Conservation (phyloP, 495 filamentous ascomycete species). For the Penicillium antarcticum region DNA sequence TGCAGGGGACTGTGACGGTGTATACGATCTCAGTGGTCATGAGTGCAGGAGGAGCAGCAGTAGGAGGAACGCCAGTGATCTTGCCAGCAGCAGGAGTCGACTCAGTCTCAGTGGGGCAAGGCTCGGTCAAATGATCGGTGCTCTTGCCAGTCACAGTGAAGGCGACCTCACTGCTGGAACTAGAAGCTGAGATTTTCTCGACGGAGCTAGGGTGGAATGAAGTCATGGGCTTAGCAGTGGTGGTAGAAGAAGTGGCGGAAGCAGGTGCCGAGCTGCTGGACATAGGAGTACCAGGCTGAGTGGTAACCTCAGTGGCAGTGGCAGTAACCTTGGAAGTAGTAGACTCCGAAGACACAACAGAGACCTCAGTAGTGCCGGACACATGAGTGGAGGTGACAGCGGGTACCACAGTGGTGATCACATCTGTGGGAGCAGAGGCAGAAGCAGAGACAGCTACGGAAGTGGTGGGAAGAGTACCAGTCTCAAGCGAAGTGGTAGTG, state of each 20-base stretch:
- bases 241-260: background rate
- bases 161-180: too few species aligned
- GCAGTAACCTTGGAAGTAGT: background rate
- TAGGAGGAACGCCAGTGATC: too few species aligned
- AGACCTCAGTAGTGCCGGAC: background rate
- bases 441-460: background rate
- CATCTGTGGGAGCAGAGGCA: background rate
- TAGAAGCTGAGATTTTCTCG: too few species aligned
- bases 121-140: too few species aligned
- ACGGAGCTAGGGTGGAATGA: background rate
- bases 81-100: too few species aligned
- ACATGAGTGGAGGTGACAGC: background rate
- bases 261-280: background rate
- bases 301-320: background rate
- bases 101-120: too few species aligned
- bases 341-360: background rate
- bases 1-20: background rate
- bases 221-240: background rate
- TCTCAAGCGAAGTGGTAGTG: too few species aligned
- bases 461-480: too few species aligned
- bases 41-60: too few species aligned
- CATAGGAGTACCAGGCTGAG: background rate
- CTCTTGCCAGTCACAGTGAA: too few species aligned
- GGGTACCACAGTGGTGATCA: background rate
- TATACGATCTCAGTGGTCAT: background rate